Conservation (phyloP, 331 rosid genomes). For the Quercus phellos region DNA sequence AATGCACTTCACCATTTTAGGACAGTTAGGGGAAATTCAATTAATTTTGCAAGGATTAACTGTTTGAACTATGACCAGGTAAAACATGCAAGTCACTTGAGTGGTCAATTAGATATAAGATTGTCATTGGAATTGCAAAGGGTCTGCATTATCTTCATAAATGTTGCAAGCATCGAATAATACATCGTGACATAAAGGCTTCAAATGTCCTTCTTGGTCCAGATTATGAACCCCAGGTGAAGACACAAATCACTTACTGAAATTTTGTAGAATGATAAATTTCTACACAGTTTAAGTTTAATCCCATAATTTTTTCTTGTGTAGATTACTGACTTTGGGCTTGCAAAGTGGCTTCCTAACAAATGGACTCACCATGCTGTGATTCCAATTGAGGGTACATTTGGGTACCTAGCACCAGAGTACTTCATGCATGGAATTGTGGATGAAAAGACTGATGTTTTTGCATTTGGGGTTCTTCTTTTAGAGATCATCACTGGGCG, state of each 20-base stretch:
- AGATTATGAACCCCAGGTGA: slow-evolving; percentile 86
- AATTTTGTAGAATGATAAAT: neutral
- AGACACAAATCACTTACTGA: neutral
- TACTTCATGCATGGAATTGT: slow-evolving; percentile 88
- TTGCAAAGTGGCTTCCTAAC: slow-evolving; percentile 98
- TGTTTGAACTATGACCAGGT: slow-evolving; percentile 37
- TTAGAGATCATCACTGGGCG: slow-evolving; percentile 80
- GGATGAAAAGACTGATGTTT: slow-evolving; percentile 89
- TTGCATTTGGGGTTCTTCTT: slow-evolving; percentile 79
- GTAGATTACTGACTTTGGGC: slow-evolving; percentile 89
- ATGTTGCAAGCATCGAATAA: slow-evolving; percentile 80
- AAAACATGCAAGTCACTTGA: slow-evolving; percentile 48
- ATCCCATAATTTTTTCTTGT: neutral
- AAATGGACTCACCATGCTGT: slow-evolving; percentile 95
- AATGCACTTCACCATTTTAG: too few relatives aligned
- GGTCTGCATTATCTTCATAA: slow-evolving; percentile 91
- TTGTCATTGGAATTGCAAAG: slow-evolving; percentile 77
- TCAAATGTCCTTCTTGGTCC: slow-evolving; percentile 92
- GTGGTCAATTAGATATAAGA: slow-evolving; percentile 74
- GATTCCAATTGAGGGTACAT: slow-evolving; percentile 80
- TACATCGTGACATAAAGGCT: slow-evolving; percentile 92
- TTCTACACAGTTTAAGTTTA: neutral
- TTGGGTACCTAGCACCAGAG: slow-evolving; percentile 91
- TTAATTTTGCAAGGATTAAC: slow-evolving; percentile 4
- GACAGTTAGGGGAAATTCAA: too few relatives aligned